Conservation (phyloP, 2,329 filamentous ascomycete species). For the Verticillium nonalfalfae region DNA sequence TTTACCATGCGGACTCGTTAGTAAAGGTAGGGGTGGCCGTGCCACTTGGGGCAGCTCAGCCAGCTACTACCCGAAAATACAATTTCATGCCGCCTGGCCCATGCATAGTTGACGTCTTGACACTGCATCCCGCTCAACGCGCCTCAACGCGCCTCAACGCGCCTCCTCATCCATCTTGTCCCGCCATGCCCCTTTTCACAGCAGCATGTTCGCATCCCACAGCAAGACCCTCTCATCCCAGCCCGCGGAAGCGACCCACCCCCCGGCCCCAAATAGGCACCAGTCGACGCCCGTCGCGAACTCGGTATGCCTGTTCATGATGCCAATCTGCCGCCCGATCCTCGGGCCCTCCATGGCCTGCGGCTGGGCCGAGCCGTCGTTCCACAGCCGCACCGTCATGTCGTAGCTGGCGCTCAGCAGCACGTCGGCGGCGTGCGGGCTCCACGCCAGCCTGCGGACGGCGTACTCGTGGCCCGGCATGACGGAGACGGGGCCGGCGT, state of each 20-base stretch:
- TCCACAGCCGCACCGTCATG: constrained; percentile 96
- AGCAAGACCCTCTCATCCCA: constrained; percentile 91
- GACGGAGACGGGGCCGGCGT: constrained; percentile 63
- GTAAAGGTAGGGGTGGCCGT: no score
- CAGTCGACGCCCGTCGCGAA: constrained; percentile 96
- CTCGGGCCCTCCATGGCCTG: constrained; percentile 27
- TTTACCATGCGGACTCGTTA: no score
- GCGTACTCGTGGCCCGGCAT: constrained; percentile 89
- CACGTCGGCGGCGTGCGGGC: constrained; percentile 84
- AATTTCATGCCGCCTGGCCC: no score
- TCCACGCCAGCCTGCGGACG: constrained; percentile 80
- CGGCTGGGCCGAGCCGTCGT: constrained; percentile 49
- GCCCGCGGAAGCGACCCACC: constrained; percentile 89
- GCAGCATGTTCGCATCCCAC: constrained; percentile 71
- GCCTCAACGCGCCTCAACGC: no score
- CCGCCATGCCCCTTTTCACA: constrained; percentile 7
- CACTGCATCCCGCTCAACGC: no score
- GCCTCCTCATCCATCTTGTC: background rate
- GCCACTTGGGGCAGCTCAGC: no score
- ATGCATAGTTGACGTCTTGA: background rate
- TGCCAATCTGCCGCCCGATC: constrained; percentile 66
- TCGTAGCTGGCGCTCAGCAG: constrained; percentile 90
- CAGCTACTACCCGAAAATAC: no score
- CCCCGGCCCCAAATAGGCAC: constrained; percentile 92
- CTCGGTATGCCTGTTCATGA: constrained; percentile 92